Evolutionary conservation across 2,329 filamentous ascomycete genomes (phyloP), one percentile per base, ranked within the genome.

Genomic region (Pyrenochaeta sp.): DNA sequence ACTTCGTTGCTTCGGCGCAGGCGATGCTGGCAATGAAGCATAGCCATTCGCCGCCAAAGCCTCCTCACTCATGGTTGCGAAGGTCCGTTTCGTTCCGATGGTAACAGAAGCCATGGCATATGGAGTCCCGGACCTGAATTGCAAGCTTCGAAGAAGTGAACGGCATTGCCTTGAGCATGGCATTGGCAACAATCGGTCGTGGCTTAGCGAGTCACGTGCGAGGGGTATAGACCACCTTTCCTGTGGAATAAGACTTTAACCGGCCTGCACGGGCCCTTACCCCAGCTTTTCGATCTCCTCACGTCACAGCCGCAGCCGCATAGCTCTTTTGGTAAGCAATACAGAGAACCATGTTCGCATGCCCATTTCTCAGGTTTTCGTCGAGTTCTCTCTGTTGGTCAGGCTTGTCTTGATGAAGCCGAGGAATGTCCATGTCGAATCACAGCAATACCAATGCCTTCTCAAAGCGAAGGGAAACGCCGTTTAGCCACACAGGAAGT

Each of bases 71-170:
- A 72, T 63, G 12, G 61, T 47, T n/a, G 67, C 61, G 36, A 71
- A 68, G 2, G 59, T 55, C 49, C 70, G 66, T 56, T 73, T 73
- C 39, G 63, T 65, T 14, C 68, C 69, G 20, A 62, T 56, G n/a
- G 56, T 60, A 21, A 57, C 61, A 23, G 66, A 63, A 45, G 63
- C 62, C 69, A 72, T 73, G 37, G 46, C 49, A 32, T 45, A 33
- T 49, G 45, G 23, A 41, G 45, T 54, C n/a, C 29, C 15, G 31
- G 32, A 46, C 18, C 37, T 43, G 23, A 36, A 45, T 43, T 44
- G 36, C 10, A 56, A 14, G 23, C 45, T 17, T 27, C 29, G 45
- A 45, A 49, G 21, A 49, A 50, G 45, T 45, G 31, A 45, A 49
- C 45, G 32, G 17, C 45, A 47, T 54, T 20, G n/a, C 42, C 44